Evolutionary conservation across 179 eudicot species (phyloP).

Genomic region (Pouteria campechiana): DNA sequence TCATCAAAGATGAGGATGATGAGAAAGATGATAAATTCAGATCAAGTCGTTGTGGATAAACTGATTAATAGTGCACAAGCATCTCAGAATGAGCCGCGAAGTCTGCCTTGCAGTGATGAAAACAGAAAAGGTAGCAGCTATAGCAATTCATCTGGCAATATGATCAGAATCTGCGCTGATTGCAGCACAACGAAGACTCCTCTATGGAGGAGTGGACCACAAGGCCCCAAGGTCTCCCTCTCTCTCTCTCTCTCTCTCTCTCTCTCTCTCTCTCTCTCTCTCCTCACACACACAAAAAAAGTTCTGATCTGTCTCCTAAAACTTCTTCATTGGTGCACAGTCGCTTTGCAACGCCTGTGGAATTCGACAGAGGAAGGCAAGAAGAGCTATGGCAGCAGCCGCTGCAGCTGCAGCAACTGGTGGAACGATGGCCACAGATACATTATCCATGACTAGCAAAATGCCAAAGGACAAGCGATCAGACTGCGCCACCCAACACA

Average conservation of each 20-base stretch:
- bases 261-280: too few species aligned
- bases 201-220: constrained; percentile 58
- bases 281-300: too few species aligned
- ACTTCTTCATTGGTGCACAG: constrained; percentile 1
- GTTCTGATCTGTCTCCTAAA: background rate
- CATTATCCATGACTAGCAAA: background rate
- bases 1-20: constrained; percentile 5
- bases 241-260: too few species aligned
- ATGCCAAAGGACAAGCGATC: constrained; percentile 7
- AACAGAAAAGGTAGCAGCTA: background rate
- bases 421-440: background rate
- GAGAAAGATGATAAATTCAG: background rate
- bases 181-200: constrained; percentile 50
- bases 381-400: constrained; percentile 11
- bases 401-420: constrained; percentile 1
- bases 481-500: background rate
- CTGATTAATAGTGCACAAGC: background rate
- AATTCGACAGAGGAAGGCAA: constrained; percentile 19
- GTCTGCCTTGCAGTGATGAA: too few species aligned
- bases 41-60: background rate
- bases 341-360: constrained; percentile 23
- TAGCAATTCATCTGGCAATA: background rate
- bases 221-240: constrained; percentile 39
- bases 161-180: constrained; percentile 26
- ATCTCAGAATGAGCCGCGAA: too few species aligned